phyloP scores from a whole-genome alignment of 257 asterid genomes.

The Lavandula angustifolia region DNA sequence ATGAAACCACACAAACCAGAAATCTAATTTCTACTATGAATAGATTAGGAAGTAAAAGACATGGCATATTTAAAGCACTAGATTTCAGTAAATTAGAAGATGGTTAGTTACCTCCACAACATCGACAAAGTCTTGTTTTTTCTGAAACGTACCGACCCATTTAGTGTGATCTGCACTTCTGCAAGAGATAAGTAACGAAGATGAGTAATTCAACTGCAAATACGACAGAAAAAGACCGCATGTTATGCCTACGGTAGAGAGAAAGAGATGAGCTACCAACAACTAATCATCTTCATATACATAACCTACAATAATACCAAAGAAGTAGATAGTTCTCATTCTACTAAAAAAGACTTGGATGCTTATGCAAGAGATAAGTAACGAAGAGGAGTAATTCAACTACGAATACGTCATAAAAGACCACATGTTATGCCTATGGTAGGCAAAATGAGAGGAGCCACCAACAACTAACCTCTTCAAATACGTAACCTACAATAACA shows the following conservation, averaged over 20 bases:
- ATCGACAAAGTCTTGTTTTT: constrained; percentile 84
- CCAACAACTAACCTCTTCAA: constrained; percentile 13
- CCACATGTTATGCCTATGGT: background rate
- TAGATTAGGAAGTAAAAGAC: background rate
- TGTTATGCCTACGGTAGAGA: background rate
- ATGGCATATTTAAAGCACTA: constrained; percentile 1
- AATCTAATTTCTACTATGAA: background rate
- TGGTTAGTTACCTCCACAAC: constrained; percentile 77
- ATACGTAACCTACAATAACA: background rate
- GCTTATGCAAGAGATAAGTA: constrained; percentile 49
- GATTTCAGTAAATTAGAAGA: constrained; percentile 2
- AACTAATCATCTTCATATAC: constrained; percentile 5
- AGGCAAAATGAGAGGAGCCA: background rate
- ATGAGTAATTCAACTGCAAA: constrained; percentile 15
- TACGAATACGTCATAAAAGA: constrained; percentile 9
- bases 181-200: constrained; percentile 31
- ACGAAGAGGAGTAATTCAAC: constrained; percentile 19
- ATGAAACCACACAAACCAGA: background rate
- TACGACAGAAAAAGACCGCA: constrained; percentile 12
- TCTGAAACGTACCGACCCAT: constrained; percentile 80
- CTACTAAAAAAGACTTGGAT: too few species aligned
- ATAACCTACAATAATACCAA: background rate
- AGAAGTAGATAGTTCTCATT: background rate
- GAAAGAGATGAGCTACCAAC: constrained; percentile 7
- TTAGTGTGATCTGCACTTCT: constrained; percentile 93